These are phyloP conservation scores for Quercus lobata DNA, from an alignment of 331 rosid species.

Conservation along the genomic window DNA sequence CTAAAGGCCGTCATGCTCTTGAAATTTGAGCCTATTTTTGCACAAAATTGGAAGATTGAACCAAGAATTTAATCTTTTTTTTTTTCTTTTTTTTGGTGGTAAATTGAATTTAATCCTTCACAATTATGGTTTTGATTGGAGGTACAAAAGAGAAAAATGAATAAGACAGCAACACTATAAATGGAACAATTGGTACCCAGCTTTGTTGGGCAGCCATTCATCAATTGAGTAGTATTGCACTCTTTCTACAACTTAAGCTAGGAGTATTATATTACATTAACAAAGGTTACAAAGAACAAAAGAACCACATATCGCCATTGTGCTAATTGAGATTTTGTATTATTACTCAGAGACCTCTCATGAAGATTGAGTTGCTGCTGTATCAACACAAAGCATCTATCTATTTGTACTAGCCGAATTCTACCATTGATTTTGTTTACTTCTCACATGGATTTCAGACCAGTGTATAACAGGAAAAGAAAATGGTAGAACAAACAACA, in stretches of 20 bases:
- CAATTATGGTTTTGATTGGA: neutral
- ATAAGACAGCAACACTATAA: neutral
- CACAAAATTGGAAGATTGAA: too few relatives aligned
- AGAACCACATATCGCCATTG: neutral
- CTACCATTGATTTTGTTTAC: conserved; percentile 72
- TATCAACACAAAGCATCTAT: conserved; percentile 85
- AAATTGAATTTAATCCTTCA: neutral
- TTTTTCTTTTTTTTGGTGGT: neutral
- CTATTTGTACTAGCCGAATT: conserved; percentile 77
- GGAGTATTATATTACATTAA: neutral
- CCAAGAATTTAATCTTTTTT: too few relatives aligned
- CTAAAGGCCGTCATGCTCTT: too few relatives aligned
- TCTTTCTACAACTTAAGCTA: neutral
- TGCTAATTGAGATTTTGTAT: too few relatives aligned
- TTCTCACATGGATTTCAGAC: conserved; percentile 97
- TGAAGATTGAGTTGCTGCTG: conserved; percentile 64
- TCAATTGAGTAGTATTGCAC: neutral
- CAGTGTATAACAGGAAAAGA: conserved; percentile 26
- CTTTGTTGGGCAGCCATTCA: neutral
- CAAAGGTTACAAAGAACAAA: neutral
- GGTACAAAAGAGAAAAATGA: neutral
- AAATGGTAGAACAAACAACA: neutral
- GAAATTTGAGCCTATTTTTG: too few relatives aligned
- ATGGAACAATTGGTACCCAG: neutral
- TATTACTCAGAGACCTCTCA: conserved; percentile 24